Conservation (phyloP, 352 stramenopile genomes). For the Phytopythium vexans region DNA sequence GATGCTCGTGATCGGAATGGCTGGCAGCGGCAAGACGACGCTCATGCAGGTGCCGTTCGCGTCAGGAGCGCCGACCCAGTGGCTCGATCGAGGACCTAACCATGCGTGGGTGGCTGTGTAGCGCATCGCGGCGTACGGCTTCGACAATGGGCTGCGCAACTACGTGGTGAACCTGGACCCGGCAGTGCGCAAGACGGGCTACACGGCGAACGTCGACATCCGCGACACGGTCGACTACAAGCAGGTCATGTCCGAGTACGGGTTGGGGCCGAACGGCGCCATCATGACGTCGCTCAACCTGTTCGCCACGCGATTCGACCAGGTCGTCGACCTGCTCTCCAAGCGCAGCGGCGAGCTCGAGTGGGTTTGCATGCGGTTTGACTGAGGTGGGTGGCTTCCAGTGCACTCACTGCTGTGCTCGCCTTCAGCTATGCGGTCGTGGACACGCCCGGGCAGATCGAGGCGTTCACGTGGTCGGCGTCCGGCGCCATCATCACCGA, state of each 20-base stretch:
- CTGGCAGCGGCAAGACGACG: slow-evolving; percentile 95
- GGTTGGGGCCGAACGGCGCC: slow-evolving; percentile 97
- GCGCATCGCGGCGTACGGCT: slow-evolving; percentile 66
- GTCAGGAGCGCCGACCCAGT: too few relatives aligned
- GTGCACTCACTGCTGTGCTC: neutral
- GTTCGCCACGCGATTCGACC: slow-evolving; percentile 99
- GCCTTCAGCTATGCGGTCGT: slow-evolving; percentile 92
- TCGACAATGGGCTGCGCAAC: slow-evolving; percentile 67
- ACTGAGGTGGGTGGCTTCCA: neutral
- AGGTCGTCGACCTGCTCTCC: slow-evolving; percentile 95
- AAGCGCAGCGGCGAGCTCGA: slow-evolving; percentile 83
- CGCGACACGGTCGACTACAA: slow-evolving; percentile 99
- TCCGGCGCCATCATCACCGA: slow-evolving; percentile 98
- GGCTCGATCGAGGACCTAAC: too few relatives aligned
- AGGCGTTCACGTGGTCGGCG: slow-evolving; percentile 99
- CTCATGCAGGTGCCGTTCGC: slow-evolving; percentile 79
- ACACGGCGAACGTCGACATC: slow-evolving; percentile 98
- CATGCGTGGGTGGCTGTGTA: slow-evolving; percentile 1
- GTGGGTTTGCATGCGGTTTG: slow-evolving; percentile 31
- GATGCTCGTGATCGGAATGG: slow-evolving; percentile 94
- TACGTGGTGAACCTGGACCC: slow-evolving; percentile 99
- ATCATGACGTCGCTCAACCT: slow-evolving; percentile 99
- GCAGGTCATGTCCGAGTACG: slow-evolving; percentile 98
- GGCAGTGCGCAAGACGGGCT: slow-evolving; percentile 94
- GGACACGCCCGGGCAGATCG: slow-evolving; percentile 99